Evolutionary conservation across 768 basidiomycete species (phyloP).

Genomic region (Auricularia sp.): DNA sequence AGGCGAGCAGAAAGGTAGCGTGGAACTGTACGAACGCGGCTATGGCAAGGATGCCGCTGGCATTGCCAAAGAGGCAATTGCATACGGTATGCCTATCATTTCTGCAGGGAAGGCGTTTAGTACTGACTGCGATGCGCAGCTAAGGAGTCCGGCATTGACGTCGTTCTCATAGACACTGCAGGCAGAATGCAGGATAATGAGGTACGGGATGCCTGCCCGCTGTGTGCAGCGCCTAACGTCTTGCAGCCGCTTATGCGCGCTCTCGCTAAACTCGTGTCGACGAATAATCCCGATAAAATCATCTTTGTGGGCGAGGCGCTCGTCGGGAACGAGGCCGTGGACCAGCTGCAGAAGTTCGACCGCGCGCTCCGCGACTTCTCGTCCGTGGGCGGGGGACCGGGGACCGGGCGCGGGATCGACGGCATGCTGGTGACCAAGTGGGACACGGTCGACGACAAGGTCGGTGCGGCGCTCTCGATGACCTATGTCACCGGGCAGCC

Average conservation of each 20-base stretch:
- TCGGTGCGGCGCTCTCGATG: conserved; percentile 97
- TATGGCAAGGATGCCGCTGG: conserved; percentile 99
- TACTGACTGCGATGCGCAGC: conserved; percentile 33
- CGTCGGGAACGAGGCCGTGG: conserved; percentile 97
- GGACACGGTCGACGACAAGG: conserved; percentile 98
- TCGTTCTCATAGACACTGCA: conserved; percentile 95
- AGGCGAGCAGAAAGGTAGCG: conserved; percentile 45
- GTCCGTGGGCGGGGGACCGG: conserved; percentile 47
- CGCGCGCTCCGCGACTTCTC: conserved; percentile 89
- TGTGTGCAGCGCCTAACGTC: background rate
- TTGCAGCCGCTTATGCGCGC: conserved; percentile 89
- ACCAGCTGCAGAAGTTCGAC: conserved; percentile 95
- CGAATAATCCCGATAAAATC: conserved; percentile 94
- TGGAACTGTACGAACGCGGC: conserved; percentile 91
- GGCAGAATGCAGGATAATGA: conserved; percentile 99
- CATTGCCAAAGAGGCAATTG: conserved; percentile 91
- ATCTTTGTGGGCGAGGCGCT: conserved; percentile 97
- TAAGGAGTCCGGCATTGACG: conserved; percentile 85
- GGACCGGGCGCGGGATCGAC: conserved; percentile 85
- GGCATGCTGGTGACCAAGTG: conserved; percentile 98
- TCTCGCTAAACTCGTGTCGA: conserved; percentile 91
- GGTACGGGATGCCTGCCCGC: conserved; percentile 31
- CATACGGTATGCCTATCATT: conserved; percentile 51
- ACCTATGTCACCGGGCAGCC: conserved; percentile 98
- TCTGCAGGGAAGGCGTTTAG: background rate